Evolutionary conservation across 1,284 basidiomycete genomes (phyloP), one percentile per base, ranked within the genome.

Genomic region (Malassezia furfur): DNA sequence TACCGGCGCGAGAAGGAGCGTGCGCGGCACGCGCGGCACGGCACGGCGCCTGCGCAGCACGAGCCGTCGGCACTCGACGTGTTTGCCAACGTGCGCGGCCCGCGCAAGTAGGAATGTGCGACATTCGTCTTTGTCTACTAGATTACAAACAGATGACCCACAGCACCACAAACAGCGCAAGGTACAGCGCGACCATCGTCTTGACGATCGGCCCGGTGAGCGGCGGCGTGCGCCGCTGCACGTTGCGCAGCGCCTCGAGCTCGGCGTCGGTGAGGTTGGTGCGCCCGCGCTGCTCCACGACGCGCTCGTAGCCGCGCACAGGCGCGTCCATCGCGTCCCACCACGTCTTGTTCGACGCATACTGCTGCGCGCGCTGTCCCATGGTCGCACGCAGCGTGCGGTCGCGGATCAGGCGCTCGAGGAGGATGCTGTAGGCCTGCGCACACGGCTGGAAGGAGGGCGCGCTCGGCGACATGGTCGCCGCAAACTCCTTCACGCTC

Each of bases 301-400:
- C 74, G 46, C 78, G 77, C 21, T 79, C 72, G 65, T 80, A 81
- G 5, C 79, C 78, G 48, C 79, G 78, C 8, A 81, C 79, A 54
- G 80, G 78, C 35, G 75, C 70, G 61, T 80, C 80, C 79, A 81
- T 81, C 2, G 80, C 80, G 59, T 78, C 78, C 76, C 77, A 78
- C 80, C 80, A 81, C 1, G 79, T 80, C 49, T 76, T 76, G 7
- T 77, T n/a, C 68, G 64, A 61, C 0, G 72, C 78, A 47, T 75
- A 75, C 37, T 76, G 76, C 46, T 66, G 68, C 0, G 76, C 79
- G 21, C 58, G 69, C 49, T 60, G 54, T 12, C 76, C 75, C 79
- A 81, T 81, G 17, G 66, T 62, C 2, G 60, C 62, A n/a, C 79
- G 70, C 32, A 73, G 59, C 1, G 66, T 66, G 15, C 72, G 70